A percentile compares a stretch with the other conserved stretches of the same genome.
Evolutionary conservation across 148 eudicot species (phyloP).

Genomic region (Chenopodium album): DNA sequence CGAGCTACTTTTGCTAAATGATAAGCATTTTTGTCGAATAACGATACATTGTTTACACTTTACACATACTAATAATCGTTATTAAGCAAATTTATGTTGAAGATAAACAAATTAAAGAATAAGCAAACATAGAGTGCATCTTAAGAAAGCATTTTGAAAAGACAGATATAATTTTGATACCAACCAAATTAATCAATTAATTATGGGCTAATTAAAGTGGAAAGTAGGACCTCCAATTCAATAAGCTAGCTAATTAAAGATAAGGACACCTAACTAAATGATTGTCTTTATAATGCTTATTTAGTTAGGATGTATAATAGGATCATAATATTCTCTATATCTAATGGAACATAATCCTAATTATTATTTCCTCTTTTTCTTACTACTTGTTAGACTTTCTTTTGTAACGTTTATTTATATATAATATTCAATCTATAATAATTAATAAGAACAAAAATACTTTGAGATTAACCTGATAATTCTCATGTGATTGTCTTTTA

Average conservation of each 20-base stretch:
- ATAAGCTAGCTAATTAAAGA: constrained; percentile 1
- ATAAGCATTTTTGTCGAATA: constrained; percentile 10
- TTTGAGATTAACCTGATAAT: no score
- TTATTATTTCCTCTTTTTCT: neutral
- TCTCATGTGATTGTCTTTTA: no score
- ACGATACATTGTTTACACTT: neutral
- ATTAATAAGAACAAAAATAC: no score
- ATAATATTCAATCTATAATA: no score
- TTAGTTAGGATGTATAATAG: neutral
- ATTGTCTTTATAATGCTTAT: constrained; percentile 6
- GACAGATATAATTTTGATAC: constrained; percentile 15
- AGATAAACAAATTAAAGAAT: neutral
- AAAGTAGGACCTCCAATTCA: constrained; percentile 15
- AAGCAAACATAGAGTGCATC: constrained; percentile 29
- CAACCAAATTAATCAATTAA: constrained; percentile 17
- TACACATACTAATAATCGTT: constrained; percentile 18
- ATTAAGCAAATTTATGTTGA: constrained; percentile 10
- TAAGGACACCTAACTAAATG: constrained; percentile 16
- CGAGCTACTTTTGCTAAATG: neutral
- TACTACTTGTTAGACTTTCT: no score
- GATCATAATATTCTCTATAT: neutral
- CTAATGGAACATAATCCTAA: neutral
- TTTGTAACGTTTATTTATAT: no score
- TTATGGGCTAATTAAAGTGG: constrained; percentile 7
- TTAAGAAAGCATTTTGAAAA: constrained; percentile 26